phyloP scores from a whole-genome alignment of 768 basidiomycete genomes.

The Cyclocybe aegerita region DNA sequence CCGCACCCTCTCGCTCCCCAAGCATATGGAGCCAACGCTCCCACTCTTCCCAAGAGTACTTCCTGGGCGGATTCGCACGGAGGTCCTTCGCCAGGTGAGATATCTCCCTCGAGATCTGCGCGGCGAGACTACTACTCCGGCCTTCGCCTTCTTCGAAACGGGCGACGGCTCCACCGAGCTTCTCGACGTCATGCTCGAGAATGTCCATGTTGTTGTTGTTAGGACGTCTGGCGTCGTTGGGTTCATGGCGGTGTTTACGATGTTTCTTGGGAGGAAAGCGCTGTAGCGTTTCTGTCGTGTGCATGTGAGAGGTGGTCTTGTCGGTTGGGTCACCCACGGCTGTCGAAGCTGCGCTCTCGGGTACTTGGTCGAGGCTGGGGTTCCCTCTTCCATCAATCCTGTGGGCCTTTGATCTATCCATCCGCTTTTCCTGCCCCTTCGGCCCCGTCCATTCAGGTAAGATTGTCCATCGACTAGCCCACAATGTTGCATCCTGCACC shows the following conservation, averaged over 20 bases:
- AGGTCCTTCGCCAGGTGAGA: too few relatives aligned
- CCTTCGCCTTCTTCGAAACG: too few relatives aligned
- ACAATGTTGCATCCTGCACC: slow-evolving; percentile 30
- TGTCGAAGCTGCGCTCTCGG: background rate
- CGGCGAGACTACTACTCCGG: too few relatives aligned
- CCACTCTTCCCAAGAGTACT: too few relatives aligned
- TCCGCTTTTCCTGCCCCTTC: slow-evolving; percentile 15
- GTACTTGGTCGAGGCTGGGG: background rate
- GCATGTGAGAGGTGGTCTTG: background rate
- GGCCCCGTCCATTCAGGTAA: slow-evolving; percentile 22
- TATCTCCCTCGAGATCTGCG: too few relatives aligned
- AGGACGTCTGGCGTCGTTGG: slow-evolving; percentile 15
- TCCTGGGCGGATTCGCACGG: too few relatives aligned
- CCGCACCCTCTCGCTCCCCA: too few relatives aligned
- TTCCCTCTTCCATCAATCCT: background rate
- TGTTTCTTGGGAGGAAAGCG: background rate
- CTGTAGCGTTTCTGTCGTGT: background rate
- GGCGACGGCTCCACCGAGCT: too few relatives aligned
- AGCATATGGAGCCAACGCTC: too few relatives aligned
- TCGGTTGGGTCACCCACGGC: background rate
- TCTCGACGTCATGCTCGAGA: too few relatives aligned
- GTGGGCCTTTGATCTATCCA: background rate
- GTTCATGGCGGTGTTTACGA: background rate
- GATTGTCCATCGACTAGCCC: slow-evolving; percentile 25
- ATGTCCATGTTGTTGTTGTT: too few relatives aligned